A percentile compares a stretch with the other conserved stretches of the same genome.
These are phyloP conservation scores for Kodamaea derodonti DNA, from an alignment of 1,139 yeast genomes.

Conservation along the genomic window DNA sequence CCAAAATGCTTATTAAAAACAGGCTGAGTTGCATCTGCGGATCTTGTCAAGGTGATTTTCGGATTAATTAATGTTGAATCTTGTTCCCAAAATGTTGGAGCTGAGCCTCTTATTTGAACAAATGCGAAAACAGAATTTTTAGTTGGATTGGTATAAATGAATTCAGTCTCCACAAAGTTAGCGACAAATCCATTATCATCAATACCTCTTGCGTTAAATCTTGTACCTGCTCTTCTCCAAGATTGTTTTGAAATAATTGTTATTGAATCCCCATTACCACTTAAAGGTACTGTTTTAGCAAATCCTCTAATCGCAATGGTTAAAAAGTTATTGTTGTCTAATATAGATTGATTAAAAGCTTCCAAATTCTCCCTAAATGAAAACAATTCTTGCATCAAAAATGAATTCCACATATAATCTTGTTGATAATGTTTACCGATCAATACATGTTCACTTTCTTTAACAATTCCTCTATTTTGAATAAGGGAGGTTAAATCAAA, in stretches of 20 bases:
- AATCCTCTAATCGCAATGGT: slow-evolving; percentile 94
- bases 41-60: slow-evolving; percentile 82
- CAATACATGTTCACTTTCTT: slow-evolving; percentile 7
- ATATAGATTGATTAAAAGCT: slow-evolving; percentile 46
- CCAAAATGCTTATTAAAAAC: slow-evolving; percentile 81
- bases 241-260: slow-evolving; percentile 90
- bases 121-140: slow-evolving; percentile 60
- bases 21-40: slow-evolving; percentile 89
- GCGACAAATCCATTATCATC: slow-evolving; percentile 96
- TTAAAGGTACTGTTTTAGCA: slow-evolving; percentile 71
- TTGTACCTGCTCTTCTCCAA: slow-evolving; percentile 94
- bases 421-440: slow-evolving; percentile 56
- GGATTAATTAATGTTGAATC: slow-evolving; percentile 81
- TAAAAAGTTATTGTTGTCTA: slow-evolving; percentile 76
- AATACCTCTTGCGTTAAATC: slow-evolving; percentile 90
- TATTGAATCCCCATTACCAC: slow-evolving; percentile 52
- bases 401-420: slow-evolving; percentile 96
- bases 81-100: slow-evolving; percentile 98
- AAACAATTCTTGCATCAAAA: slow-evolving; percentile 80
- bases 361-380: slow-evolving; percentile 71
- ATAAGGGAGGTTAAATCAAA: slow-evolving; percentile 84
- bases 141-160: slow-evolving; percentile 41
- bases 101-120: slow-evolving; percentile 88
- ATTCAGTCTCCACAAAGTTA: slow-evolving; percentile 92
- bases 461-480: slow-evolving; percentile 64